Conservation (phyloP, 495 filamentous ascomycete genomes). For the Talaromyces liani region DNA sequence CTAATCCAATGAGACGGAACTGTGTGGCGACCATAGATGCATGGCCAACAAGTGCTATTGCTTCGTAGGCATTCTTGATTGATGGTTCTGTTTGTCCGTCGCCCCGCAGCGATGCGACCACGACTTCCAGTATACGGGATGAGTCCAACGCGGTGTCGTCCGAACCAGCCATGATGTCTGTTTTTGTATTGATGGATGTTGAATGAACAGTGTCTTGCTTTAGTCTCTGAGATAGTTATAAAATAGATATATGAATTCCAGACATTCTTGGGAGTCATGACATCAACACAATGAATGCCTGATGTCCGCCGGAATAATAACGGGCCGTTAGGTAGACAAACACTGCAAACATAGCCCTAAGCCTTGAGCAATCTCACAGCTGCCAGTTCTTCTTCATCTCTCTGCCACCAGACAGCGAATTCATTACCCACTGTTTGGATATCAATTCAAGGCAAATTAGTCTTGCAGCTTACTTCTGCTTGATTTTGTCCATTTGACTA, state of each 20-base stretch:
- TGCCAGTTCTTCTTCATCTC: not conserved
- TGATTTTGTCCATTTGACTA: not conserved
- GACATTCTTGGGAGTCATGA: not conserved
- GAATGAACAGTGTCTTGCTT: not conserved
- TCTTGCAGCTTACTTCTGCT: not conserved
- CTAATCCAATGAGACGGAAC: constrained; percentile 75
- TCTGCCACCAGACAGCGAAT: not conserved
- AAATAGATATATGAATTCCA: not conserved
- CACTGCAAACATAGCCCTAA: constrained; percentile 6
- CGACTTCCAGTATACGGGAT: constrained; percentile 28
- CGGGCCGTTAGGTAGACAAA: constrained; percentile 1
- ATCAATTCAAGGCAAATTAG: not conserved
- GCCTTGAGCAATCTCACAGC: not conserved
- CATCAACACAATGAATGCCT: not conserved
- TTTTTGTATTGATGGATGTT: not conserved
- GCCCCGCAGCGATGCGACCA: constrained; percentile 23
- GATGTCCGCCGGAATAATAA: constrained; percentile 1
- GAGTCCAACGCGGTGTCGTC: constrained; percentile 16
- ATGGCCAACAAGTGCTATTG: constrained; percentile 76
- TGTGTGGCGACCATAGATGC: constrained; percentile 73
- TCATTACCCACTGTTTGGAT: not conserved
- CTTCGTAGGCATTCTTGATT: constrained; percentile 74
- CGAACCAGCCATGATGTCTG: constrained; percentile 17
- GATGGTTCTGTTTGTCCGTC: constrained; percentile 28
- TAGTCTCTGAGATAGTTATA: not conserved